A percentile compares a stretch with the other conserved stretches of the same genome.
Evolutionary conservation across 306 rosid genomes (phyloP).

Genomic region (Gastrolobium bilobum): DNA sequence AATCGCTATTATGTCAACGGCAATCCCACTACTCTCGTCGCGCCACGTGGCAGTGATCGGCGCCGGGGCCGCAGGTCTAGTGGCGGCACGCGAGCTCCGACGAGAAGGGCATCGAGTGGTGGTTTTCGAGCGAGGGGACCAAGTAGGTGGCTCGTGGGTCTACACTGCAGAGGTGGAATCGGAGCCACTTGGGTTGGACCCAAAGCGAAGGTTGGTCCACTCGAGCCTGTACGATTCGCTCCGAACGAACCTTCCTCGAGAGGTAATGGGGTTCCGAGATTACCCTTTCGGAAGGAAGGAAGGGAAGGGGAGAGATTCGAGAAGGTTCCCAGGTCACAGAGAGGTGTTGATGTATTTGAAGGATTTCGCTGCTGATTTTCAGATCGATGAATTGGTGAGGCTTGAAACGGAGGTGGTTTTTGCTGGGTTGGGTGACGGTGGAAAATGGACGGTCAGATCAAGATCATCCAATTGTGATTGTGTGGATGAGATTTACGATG

Average conservation of each 20-base stretch:
- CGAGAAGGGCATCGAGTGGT: slow-evolving; percentile 73
- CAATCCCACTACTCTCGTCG: slow-evolving; percentile 34
- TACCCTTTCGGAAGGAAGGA: slow-evolving; percentile 67
- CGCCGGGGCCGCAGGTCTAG: slow-evolving; percentile 74
- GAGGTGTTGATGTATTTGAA: slow-evolving; percentile 67
- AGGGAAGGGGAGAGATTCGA: slow-evolving; percentile 61
- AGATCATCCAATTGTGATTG: background rate
- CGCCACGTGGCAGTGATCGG: slow-evolving; percentile 85
- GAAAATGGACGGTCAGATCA: slow-evolving; percentile 66
- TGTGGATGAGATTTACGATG: slow-evolving; percentile 71
- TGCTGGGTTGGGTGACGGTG: slow-evolving; percentile 53
- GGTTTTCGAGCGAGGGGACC: slow-evolving; percentile 65
- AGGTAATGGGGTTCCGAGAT: slow-evolving; percentile 72
- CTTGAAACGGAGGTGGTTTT: slow-evolving; percentile 57
- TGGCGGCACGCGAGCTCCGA: slow-evolving; percentile 79
- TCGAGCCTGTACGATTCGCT: slow-evolving; percentile 78
- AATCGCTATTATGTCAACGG: slow-evolving; percentile 37
- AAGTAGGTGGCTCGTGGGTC: slow-evolving; percentile 80
- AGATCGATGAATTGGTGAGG: slow-evolving; percentile 57
- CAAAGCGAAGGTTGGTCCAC: slow-evolving; percentile 58
- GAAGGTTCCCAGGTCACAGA: slow-evolving; percentile 70
- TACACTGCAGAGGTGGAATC: slow-evolving; percentile 68
- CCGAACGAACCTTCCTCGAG: slow-evolving; percentile 84
- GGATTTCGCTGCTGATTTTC: slow-evolving; percentile 59
- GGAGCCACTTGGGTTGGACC: slow-evolving; percentile 66